These are phyloP conservation scores for Canavalia gladiata DNA, from an alignment of 306 rosid genomes.

Conservation along the genomic window DNA sequence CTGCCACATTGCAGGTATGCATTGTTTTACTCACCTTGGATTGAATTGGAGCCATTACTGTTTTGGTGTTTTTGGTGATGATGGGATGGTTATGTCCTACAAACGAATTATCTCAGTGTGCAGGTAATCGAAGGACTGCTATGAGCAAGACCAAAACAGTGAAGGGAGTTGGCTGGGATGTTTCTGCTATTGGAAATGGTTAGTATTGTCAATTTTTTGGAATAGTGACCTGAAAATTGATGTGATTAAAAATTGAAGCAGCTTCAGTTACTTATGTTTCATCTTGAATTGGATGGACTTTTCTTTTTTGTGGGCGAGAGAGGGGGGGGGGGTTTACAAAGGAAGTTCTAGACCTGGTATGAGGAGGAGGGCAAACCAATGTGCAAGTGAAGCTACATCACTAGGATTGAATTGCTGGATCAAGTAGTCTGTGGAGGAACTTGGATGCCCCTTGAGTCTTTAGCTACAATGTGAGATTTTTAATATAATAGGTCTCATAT, in stretches of 20 bases:
- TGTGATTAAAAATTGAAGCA: conserved; percentile 20
- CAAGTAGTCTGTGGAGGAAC: background rate
- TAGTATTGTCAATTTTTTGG: conserved; percentile 39
- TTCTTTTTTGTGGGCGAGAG: background rate
- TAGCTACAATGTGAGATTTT: conserved; percentile 31
- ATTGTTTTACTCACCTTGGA: conserved; percentile 25
- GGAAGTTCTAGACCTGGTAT: background rate
- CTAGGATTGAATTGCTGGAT: conserved; percentile 15
- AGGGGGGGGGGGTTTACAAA: background rate
- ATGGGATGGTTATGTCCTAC: conserved; percentile 24
- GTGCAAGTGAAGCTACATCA: background rate
- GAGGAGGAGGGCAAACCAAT: background rate
- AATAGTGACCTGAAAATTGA: conserved; percentile 10
- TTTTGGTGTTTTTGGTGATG: conserved; percentile 20
- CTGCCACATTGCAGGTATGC: conserved; percentile 88
- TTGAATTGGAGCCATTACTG: background rate
- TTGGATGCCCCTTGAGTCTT: conserved; percentile 19
- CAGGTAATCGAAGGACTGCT: conserved; percentile 95
- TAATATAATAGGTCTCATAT: conserved; percentile 28
- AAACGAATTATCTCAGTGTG: conserved; percentile 68
- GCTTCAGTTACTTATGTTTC: conserved; percentile 31
- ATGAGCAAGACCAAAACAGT: conserved; percentile 89
- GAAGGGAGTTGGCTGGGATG: conserved; percentile 95
- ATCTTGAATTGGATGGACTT: conserved; percentile 12
- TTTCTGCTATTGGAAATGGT: conserved; percentile 98